Evolutionary conservation across 257 asterid genomes (phyloP).

Genomic region (Solanum chmielewskii): DNA sequence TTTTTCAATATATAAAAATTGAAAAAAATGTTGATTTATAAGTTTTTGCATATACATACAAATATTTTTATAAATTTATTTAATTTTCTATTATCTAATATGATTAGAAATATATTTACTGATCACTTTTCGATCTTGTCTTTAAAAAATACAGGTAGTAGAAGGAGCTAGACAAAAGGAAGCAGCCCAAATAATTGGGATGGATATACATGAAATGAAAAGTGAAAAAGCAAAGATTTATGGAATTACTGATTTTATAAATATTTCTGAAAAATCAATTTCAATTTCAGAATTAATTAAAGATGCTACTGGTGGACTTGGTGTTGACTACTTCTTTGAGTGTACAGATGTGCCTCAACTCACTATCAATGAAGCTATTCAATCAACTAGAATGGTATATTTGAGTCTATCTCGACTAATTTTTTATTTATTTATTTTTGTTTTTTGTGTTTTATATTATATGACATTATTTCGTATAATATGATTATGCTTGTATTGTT

Average conservation of each 20-base stretch:
- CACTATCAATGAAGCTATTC: slow-evolving; percentile 57
- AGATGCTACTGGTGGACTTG: slow-evolving; percentile 65
- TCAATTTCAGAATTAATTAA: slow-evolving; percentile 44
- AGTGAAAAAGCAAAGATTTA: slow-evolving; percentile 37
- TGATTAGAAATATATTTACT: neutral
- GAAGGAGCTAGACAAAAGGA: slow-evolving; percentile 47
- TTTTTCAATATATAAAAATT: neutral
- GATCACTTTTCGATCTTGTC: neutral
- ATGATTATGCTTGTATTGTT: neutral
- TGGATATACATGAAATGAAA: slow-evolving; percentile 50
- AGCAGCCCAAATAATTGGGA: slow-evolving; percentile 55
- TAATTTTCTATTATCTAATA: neutral
- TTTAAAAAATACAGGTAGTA: slow-evolving; percentile 28
- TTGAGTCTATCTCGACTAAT: no score
- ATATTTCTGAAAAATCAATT: slow-evolving; percentile 34
- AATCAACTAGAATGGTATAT: slow-evolving; percentile 56
- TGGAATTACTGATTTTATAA: slow-evolving; percentile 65
- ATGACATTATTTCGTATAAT: neutral
- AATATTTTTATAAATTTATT: neutral
- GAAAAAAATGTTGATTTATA: no score
- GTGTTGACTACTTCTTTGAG: slow-evolving; percentile 58
- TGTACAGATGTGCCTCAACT: slow-evolving; percentile 57
- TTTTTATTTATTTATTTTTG: no score
- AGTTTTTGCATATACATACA: neutral
- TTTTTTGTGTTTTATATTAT: no score